phyloP scores from a whole-genome alignment of 2,329 filamentous ascomycete species.

The Aspergillus fijiensis region DNA sequence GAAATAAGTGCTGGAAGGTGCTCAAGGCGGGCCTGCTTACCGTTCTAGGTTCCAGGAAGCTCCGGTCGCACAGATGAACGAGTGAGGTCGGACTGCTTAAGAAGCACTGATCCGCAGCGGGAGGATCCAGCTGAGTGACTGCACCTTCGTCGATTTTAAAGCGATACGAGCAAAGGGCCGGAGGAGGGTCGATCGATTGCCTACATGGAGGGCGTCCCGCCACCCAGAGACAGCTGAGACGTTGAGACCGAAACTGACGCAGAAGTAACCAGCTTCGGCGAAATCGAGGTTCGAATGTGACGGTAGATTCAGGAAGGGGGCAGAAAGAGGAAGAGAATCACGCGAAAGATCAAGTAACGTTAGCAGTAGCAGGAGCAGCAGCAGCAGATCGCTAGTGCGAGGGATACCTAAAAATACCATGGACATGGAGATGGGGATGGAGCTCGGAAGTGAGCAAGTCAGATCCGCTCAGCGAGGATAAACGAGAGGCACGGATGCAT shows the following conservation, averaged over 20 bases:
- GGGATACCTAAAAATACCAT: neutral
- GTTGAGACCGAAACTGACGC: slow-evolving; percentile 1
- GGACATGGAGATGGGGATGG: neutral
- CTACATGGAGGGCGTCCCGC: slow-evolving; percentile 8
- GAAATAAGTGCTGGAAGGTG: neutral
- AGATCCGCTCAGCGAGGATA: slow-evolving; percentile 11
- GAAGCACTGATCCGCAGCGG: neutral
- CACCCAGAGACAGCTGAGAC: neutral
- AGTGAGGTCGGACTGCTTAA: neutral
- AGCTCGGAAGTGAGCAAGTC: neutral
- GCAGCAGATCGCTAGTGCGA: neutral
- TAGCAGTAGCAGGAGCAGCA: neutral
- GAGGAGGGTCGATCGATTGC: slow-evolving; percentile 10
- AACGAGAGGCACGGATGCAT: slow-evolving; percentile 15
- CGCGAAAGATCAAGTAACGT: neutral
- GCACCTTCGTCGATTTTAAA: slow-evolving; percentile 5
- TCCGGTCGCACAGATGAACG: slow-evolving; percentile 1
- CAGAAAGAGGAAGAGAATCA: neutral
- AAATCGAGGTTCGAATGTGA: neutral
- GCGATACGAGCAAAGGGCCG: neutral
- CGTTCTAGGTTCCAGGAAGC: neutral
- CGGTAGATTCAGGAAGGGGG: neutral
- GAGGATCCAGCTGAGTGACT: neutral
- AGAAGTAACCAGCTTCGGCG: neutral
- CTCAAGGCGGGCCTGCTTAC: slow-evolving; percentile 1